phyloP scores from a whole-genome alignment of 192 early-diverging fungal species.

The Coemansia sp. region DNA sequence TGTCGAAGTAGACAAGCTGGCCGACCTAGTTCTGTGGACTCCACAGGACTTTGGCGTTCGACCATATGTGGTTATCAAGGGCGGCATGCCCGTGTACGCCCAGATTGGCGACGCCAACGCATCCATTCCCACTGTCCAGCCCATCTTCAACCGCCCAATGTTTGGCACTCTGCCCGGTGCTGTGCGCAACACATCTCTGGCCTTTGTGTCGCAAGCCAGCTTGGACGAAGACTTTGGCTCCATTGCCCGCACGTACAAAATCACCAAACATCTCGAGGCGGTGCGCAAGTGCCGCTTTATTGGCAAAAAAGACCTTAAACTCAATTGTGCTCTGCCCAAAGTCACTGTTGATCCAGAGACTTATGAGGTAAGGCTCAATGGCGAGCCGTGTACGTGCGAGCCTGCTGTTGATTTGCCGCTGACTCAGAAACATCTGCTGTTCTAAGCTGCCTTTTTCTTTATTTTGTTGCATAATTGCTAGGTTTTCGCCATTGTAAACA shows the following conservation, averaged over 20 bases:
- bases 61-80: conserved; percentile 83
- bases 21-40: conserved; percentile 85
- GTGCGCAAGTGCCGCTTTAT: conserved; percentile 78
- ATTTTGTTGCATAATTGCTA: neutral
- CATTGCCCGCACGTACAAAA: conserved; percentile 56
- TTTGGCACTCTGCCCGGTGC: conserved; percentile 73
- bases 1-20: conserved; percentile 91
- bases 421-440: conserved; percentile 58
- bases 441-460: conserved; percentile 7
- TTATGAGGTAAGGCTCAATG: conserved; percentile 83
- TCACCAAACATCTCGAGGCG: conserved; percentile 67
- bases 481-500: neutral
- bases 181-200: conserved; percentile 61
- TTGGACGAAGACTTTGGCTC: conserved; percentile 56
- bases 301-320: conserved; percentile 83
- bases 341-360: conserved; percentile 91
- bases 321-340: conserved; percentile 75
- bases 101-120: conserved; percentile 94
- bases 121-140: conserved; percentile 93
- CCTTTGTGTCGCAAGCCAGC: conserved; percentile 82
- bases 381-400: conserved; percentile 63
- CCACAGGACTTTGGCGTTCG: conserved; percentile 89
- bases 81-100: conserved; percentile 80
- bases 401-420: conserved; percentile 72
- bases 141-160: conserved; percentile 81